Conservation (phyloP, 1,139 yeast genomes). For the Blastobotrys illinoisensis region DNA sequence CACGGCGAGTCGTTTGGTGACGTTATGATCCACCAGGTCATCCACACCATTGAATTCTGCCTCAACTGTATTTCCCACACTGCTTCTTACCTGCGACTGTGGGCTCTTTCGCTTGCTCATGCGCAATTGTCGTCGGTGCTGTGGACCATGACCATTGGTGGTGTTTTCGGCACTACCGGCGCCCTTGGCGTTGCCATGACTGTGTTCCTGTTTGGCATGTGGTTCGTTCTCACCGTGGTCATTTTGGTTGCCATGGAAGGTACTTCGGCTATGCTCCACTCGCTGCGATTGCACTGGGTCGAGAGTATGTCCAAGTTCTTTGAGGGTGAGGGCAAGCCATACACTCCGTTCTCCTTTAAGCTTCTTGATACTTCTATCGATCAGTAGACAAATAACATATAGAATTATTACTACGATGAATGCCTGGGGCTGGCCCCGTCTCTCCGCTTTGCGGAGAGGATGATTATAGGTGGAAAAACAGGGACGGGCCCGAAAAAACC, state of each 20-base stretch:
- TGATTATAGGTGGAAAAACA: not conserved
- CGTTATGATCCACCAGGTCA: slow-evolving; percentile 93
- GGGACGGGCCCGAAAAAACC: not conserved
- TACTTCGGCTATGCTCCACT: slow-evolving; percentile 96
- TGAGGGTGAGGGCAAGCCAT: slow-evolving; percentile 89
- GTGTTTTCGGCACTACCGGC: slow-evolving; percentile 76
- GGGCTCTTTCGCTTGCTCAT: slow-evolving; percentile 98
- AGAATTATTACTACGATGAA: not conserved
- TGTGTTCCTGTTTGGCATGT: slow-evolving; percentile 79
- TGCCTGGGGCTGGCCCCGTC: not conserved
- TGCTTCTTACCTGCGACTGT: slow-evolving; percentile 89
- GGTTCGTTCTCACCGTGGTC: slow-evolving; percentile 88
- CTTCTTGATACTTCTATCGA: not conserved
- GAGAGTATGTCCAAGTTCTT: slow-evolving; percentile 98
- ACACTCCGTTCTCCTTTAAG: slow-evolving; percentile 70
- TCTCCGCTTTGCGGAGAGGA: not conserved
- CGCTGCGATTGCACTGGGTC: slow-evolving; percentile 96
- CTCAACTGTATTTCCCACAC: slow-evolving; percentile 96
- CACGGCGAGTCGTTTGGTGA: slow-evolving; percentile 73
- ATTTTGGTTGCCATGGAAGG: slow-evolving; percentile 97
- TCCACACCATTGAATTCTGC: slow-evolving; percentile 97
- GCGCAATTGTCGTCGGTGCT: slow-evolving; percentile 90
- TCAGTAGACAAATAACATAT: not conserved
- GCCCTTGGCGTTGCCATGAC: slow-evolving; percentile 63
- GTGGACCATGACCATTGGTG: slow-evolving; percentile 91